Evolutionary conservation across 1,139 yeast genomes (phyloP).

Genomic region (Nakaseomyces sp.): DNA sequence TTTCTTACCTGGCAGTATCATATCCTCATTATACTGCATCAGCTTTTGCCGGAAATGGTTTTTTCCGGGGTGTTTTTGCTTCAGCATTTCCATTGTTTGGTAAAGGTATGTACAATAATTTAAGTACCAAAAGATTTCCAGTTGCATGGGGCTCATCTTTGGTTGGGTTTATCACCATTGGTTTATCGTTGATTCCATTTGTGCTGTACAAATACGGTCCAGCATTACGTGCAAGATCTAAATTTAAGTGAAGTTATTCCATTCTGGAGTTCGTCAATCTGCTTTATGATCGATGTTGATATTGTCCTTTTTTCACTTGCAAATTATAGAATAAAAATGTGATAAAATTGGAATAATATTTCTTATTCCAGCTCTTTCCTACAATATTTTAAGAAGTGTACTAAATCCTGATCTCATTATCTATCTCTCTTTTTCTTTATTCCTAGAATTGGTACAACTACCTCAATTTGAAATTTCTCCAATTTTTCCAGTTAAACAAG

Average conservation of each 20-base stretch:
- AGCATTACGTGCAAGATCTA: slow-evolving; percentile 32
- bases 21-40: slow-evolving; percentile 44
- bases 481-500: too few relatives aligned
- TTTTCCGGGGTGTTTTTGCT: slow-evolving; percentile 37
- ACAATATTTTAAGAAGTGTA: too few relatives aligned
- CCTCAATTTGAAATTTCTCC: too few relatives aligned
- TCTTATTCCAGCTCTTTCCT: too few relatives aligned
- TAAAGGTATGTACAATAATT: slow-evolving; percentile 39
- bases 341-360: too few relatives aligned
- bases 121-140: slow-evolving; percentile 40
- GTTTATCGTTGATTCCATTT: slow-evolving; percentile 41
- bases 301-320: too few relatives aligned
- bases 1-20: slow-evolving; percentile 29
- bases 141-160: slow-evolving; percentile 50
- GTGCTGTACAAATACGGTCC: slow-evolving; percentile 44
- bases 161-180: slow-evolving; percentile 38
- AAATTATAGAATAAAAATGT: too few relatives aligned
- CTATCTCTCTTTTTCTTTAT: too few relatives aligned
- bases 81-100: slow-evolving; percentile 60
- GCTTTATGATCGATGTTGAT: too few relatives aligned
- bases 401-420: too few relatives aligned
- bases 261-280: too few relatives aligned
- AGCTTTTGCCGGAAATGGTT: slow-evolving; percentile 49
- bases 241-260: background rate
- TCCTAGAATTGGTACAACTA: too few relatives aligned